phyloP scores from a whole-genome alignment of 2,329 filamentous ascomycete genomes.

The Alternaria arborescens region DNA sequence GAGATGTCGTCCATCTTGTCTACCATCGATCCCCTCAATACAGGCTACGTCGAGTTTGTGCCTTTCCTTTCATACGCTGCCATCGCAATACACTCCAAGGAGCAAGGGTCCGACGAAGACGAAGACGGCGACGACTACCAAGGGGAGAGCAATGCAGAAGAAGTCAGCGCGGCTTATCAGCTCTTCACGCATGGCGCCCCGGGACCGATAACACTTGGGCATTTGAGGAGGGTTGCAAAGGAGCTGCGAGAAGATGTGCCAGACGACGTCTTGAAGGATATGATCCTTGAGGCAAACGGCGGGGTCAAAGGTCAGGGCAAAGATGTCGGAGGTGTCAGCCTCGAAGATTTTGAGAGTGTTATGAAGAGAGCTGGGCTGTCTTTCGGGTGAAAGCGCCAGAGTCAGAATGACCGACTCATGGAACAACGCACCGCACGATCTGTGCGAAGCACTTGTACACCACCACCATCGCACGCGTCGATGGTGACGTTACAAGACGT shows the following conservation, averaged over 20 bases:
- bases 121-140: conserved; percentile 50
- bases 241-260: conserved; percentile 84
- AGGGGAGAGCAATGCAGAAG: conserved; percentile 58
- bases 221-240: conserved; percentile 80
- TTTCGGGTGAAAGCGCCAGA: conserved; percentile 68
- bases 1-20: conserved; percentile 81
- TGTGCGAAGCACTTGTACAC: neutral
- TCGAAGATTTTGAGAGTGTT: conserved; percentile 84
- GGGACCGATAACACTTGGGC: conserved; percentile 78
- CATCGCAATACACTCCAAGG: conserved; percentile 73
- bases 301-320: conserved; percentile 68
- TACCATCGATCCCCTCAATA: conserved; percentile 82
- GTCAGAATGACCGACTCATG: neutral
- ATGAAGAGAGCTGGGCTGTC: conserved; percentile 81
- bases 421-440: neutral
- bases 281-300: conserved; percentile 94
- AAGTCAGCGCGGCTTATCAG: conserved; percentile 82
- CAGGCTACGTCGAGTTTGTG: conserved; percentile 79
- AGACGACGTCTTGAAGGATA: conserved; percentile 86
- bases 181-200: conserved; percentile 73
- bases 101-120: conserved; percentile 49
- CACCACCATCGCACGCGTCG: neutral
- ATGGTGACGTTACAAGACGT: neutral
- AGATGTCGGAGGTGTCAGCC: conserved; percentile 69
- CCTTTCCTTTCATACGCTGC: conserved; percentile 89